These are phyloP conservation scores for Cucurbita moschata DNA, from an alignment of 306 rosid genomes.

Conservation along the genomic window DNA sequence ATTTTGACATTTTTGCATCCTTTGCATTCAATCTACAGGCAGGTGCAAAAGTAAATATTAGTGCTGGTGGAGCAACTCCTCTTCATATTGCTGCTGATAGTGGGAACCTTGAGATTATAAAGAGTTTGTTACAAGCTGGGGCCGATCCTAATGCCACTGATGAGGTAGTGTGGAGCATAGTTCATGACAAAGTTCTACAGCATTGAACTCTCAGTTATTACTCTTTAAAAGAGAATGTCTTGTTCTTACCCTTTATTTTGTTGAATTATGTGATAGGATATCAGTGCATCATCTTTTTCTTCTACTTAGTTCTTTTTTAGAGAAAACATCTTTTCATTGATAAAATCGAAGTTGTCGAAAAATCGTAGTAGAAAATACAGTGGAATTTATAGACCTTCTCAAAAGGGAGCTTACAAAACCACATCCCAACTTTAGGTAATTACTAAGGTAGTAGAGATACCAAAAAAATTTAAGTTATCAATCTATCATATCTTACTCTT, in stretches of 20 bases:
- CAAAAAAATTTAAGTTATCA: background rate
- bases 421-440: background rate
- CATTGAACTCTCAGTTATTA: background rate
- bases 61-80: conserved; percentile 93
- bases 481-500: background rate
- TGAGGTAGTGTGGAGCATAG: conserved; percentile 36
- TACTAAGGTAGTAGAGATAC: background rate
- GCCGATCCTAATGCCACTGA: conserved; percentile 68
- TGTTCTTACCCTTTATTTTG: background rate
- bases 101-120: conserved; percentile 50
- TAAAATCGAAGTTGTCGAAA: background rate
- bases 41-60: conserved; percentile 68
- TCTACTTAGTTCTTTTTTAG: background rate
- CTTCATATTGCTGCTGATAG: conserved; percentile 77
- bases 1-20: background rate
- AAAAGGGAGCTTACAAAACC: background rate
- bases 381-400: background rate
- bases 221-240: background rate
- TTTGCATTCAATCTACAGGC: conserved; percentile 42
- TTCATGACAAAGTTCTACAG: background rate
- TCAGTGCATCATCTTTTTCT: background rate
- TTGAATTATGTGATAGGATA: background rate
- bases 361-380: background rate
- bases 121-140: conserved; percentile 65
- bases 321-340: background rate